Conservation (phyloP, 768 basidiomycete species). For the Termitomyces sp. region DNA sequence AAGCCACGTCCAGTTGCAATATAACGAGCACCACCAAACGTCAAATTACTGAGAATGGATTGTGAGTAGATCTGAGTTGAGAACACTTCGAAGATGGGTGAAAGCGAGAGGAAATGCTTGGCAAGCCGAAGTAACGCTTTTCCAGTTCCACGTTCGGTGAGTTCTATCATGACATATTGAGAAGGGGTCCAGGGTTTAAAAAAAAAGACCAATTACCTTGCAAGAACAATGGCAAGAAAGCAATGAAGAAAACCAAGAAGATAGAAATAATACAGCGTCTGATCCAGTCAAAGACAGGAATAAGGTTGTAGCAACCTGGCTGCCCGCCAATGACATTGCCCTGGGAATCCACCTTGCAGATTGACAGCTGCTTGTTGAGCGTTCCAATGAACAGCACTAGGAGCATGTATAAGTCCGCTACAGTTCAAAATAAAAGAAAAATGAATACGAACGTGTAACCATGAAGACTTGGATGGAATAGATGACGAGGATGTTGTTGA, state of each 20-base stretch:
- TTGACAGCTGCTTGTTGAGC: slow-evolving; percentile 87
- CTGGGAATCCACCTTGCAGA: slow-evolving; percentile 83
- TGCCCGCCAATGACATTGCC: slow-evolving; percentile 83
- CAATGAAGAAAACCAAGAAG: slow-evolving; percentile 98
- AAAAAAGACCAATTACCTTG: slow-evolving; percentile 64
- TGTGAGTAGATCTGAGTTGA: slow-evolving; percentile 98
- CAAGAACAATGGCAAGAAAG: slow-evolving; percentile 93
- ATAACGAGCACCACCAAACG: slow-evolving; percentile 97
- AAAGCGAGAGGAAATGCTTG: slow-evolving; percentile 96
- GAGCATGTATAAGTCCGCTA: slow-evolving; percentile 9
- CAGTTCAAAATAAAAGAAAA: neutral
- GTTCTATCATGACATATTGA: slow-evolving; percentile 51
- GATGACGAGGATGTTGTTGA: slow-evolving; percentile 99
- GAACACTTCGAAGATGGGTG: slow-evolving; percentile 98
- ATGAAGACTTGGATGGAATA: slow-evolving; percentile 98
- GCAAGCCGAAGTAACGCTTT: slow-evolving; percentile 91
- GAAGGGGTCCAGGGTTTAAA: neutral
- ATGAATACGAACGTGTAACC: slow-evolving; percentile 71
- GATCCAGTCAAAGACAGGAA: slow-evolving; percentile 98
- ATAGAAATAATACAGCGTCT: slow-evolving; percentile 95
- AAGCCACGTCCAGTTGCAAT: slow-evolving; percentile 99
- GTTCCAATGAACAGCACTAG: slow-evolving; percentile 82
- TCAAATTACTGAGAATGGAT: slow-evolving; percentile 94
- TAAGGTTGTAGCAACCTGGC: slow-evolving; percentile 92
- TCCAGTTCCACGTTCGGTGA: slow-evolving; percentile 94